Percentiles rank a stretch among this genome's conserved stretches.
Conservation (phyloP, 345 rosid species). For the Noccaea bulbosa region DNA sequence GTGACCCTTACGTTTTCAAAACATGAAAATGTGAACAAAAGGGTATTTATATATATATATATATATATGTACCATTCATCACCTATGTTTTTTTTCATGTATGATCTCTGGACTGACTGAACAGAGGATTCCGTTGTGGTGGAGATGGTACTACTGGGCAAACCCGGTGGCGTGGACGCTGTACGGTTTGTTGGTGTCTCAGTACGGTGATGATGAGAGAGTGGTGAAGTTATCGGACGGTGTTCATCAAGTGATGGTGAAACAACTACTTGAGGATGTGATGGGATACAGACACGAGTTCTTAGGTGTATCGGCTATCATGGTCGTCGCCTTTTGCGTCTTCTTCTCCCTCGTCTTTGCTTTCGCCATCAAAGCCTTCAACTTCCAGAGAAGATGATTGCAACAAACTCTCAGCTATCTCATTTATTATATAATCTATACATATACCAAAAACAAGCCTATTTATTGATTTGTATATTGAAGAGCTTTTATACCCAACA, state of each 20-base stretch:
- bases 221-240: slow-evolving; percentile 68
- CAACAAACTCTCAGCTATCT: slow-evolving; percentile 15
- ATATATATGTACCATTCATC: too few species aligned
- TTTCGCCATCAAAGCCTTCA: slow-evolving; percentile 80
- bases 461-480: slow-evolving; percentile 41
- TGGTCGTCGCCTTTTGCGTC: slow-evolving; percentile 73
- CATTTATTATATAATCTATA: slow-evolving; percentile 10
- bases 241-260: slow-evolving; percentile 51
- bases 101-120: background rate
- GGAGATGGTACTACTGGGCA: slow-evolving; percentile 99
- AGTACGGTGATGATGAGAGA: slow-evolving; percentile 64
- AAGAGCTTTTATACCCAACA: slow-evolving; percentile 18
- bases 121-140: slow-evolving; percentile 95
- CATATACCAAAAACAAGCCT: slow-evolving; percentile 20
- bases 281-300: slow-evolving; percentile 85
- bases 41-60: too few species aligned
- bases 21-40: too few species aligned
- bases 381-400: slow-evolving; percentile 83
- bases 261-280: slow-evolving; percentile 53
- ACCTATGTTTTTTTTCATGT: too few species aligned
- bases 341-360: slow-evolving; percentile 78
- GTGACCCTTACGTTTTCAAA: background rate
- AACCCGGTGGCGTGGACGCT: slow-evolving; percentile 94
- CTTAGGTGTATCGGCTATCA: slow-evolving; percentile 65
- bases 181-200: slow-evolving; percentile 84